Base-by-base conservation (phyloP, 306 rosid genomes). In the Castanea crenata region DNA sequence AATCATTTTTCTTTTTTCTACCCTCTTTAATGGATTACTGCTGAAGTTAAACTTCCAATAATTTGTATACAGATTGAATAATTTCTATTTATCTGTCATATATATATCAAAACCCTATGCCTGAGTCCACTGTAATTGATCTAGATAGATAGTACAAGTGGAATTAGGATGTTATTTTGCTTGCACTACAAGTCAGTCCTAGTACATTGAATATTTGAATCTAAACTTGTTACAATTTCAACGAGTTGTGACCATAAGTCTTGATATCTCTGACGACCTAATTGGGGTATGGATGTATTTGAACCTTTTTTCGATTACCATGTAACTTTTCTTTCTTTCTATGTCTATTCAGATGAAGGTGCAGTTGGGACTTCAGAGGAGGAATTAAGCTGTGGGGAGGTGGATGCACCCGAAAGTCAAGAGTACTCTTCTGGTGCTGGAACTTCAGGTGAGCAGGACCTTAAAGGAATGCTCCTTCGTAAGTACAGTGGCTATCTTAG, bases 401-500 rank as follows among this genome's bases (percentile, higher is more conserved):
- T 74, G 71, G 91, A 88, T 76, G 81, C 52, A 55, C 23, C 71
- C 2, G 90, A 86, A 79, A 83, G 64, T 9, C 55, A 11, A 6
- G 85, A 83, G 58, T 16, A 31, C 46, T 18, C 72, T 29, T 74
- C 67, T 41, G 71, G 85, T 3, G 69, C 58, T 4, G 64, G 74
- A 41, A 14, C 14, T 49, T 10, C 69, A 8, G 82, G 77, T 5
- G 90, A 89, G 59, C 67, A 76, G 75, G 96, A 89, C 67, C 87
- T 92, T 2, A 94, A 94, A 82, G 97, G 82, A 80, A 88, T 83
- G 91, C 96, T 94, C 3, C 89, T 88, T 73, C 85, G 86, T 3
- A 94, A 92, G 84, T 90, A 94, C 87, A 93, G 96, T 76, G 98
- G 98, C 18, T 90, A 90, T 58, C 89, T 94, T 3, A 80, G 88